phyloP scores from a whole-genome alignment of 805 yeast genomes.

The Candida anglica region DNA sequence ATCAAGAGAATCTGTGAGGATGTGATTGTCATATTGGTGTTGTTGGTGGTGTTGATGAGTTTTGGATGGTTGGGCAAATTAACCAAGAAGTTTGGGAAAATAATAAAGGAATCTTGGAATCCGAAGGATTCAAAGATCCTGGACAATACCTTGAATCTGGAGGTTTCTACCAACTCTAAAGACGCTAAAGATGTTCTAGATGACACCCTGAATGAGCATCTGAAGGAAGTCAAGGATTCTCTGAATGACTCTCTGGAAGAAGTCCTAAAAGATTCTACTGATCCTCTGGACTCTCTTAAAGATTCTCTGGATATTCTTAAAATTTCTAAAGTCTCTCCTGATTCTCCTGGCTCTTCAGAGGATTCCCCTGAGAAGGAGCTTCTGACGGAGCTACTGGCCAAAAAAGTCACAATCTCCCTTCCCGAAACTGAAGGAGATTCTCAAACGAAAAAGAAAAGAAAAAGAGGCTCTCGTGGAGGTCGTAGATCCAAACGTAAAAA shows the following conservation, averaged over 20 bases:
- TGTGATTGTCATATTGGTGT: conserved; percentile 39
- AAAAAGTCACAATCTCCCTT: no score
- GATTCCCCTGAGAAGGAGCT: not conserved
- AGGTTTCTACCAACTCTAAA: no score
- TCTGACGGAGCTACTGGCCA: no score
- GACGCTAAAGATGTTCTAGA: conserved; percentile 1
- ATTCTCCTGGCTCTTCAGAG: not conserved
- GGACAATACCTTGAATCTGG: conserved; percentile 5
- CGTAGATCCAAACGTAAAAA: conserved; percentile 44
- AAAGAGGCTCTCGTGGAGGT: conserved; percentile 86
- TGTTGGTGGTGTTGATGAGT: conserved; percentile 29
- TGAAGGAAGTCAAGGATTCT: not conserved
- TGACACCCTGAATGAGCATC: not conserved
- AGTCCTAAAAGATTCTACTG: not conserved
- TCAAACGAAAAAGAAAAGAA: conserved; percentile 52
- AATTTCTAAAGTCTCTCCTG: not conserved
- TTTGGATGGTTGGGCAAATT: conserved; percentile 34
- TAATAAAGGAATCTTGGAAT: conserved; percentile 1
- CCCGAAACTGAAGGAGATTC: conserved; percentile 6
- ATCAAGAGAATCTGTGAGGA: conserved; percentile 43
- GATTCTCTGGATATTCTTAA: not conserved
- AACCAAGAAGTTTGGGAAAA: conserved; percentile 5
- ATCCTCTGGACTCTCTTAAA: not conserved
- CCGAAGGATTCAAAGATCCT: conserved; percentile 11
- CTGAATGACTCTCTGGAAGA: not conserved